Evolutionary conservation across 2,329 filamentous ascomycete species (phyloP).

Genomic region (Didymella keratinophila): DNA sequence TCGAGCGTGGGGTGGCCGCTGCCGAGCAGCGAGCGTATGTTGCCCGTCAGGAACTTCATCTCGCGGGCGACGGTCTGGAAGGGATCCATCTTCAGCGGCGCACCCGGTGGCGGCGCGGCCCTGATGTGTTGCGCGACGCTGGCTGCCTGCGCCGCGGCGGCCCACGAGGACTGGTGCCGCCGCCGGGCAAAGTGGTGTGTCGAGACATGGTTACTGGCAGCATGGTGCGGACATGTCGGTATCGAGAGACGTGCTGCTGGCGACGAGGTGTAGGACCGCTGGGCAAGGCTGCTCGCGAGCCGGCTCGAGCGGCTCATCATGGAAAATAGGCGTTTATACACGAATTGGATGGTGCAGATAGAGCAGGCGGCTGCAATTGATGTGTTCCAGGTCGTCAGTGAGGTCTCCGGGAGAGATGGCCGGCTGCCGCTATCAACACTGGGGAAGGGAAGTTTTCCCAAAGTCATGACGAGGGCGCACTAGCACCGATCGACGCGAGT

Average conservation of each 20-base stretch:
- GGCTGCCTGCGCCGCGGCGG: slow-evolving; percentile 66
- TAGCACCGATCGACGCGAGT: slow-evolving; percentile 9
- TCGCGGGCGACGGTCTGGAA: slow-evolving; percentile 91
- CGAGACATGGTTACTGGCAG: slow-evolving; percentile 26
- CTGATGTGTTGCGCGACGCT: slow-evolving; percentile 73
- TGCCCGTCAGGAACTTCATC: slow-evolving; percentile 93
- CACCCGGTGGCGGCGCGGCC: slow-evolving; percentile 65
- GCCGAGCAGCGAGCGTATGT: slow-evolving; percentile 90
- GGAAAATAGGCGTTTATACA: slow-evolving; percentile 8
- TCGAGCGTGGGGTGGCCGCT: slow-evolving; percentile 95
- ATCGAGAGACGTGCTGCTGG: slow-evolving; percentile 30
- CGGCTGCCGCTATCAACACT: slow-evolving; percentile 21
- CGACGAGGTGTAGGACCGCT: slow-evolving; percentile 17
- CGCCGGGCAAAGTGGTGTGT: slow-evolving; percentile 51
- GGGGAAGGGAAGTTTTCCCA: slow-evolving; percentile 33
- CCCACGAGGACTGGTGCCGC: slow-evolving; percentile 72
- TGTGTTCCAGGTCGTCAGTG: slow-evolving; percentile 7
- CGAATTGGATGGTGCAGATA: background rate
- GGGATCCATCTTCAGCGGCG: slow-evolving; percentile 82
- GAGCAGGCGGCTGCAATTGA: slow-evolving; percentile 37
- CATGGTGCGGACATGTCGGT: slow-evolving; percentile 33
- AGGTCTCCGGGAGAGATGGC: slow-evolving; percentile 11
- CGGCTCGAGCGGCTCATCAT: slow-evolving; percentile 49
- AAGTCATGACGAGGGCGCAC: slow-evolving; percentile 40
- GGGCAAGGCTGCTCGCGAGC: slow-evolving; percentile 45